phyloP scores from a whole-genome alignment of 2,329 filamentous ascomycete genomes.

The Cladophialophora carrionii region DNA sequence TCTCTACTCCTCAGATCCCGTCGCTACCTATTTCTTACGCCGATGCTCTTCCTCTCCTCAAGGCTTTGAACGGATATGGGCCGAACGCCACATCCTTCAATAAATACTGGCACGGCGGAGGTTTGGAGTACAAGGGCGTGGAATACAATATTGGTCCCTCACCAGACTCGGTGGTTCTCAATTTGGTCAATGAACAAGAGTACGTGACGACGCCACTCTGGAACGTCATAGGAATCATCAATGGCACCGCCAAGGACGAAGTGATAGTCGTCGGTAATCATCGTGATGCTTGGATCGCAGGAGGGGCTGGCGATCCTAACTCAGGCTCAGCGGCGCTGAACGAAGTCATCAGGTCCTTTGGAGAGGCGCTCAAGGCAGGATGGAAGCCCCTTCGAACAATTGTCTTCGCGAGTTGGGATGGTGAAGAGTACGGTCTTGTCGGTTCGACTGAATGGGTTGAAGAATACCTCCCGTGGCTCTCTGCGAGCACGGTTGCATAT shows the following conservation, averaged over 20 bases:
- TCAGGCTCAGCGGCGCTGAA: constrained; percentile 78
- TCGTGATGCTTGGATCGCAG: constrained; percentile 84
- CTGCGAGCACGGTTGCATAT: constrained; percentile 73
- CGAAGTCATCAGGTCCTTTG: constrained; percentile 76
- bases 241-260: constrained; percentile 76
- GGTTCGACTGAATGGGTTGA: constrained; percentile 94
- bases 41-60: constrained; percentile 85
- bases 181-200: constrained; percentile 76
- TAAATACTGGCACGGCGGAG: constrained; percentile 71
- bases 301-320: constrained; percentile 82
- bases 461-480: constrained; percentile 81
- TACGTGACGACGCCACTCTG: constrained; percentile 81
- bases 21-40: constrained; percentile 88
- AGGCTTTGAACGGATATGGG: constrained; percentile 85
- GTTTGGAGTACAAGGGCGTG: constrained; percentile 76
- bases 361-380: constrained; percentile 69
- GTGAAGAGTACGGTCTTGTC: constrained; percentile 82
- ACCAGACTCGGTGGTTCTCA: constrained; percentile 68
- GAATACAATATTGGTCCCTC: constrained; percentile 84
- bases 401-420: constrained; percentile 85
- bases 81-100: constrained; percentile 75
- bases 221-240: constrained; percentile 92
- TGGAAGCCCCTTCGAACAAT: constrained; percentile 89
- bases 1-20: constrained; percentile 78
- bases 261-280: constrained; percentile 92